Evolutionary conservation across 1,284 basidiomycete species (phyloP).

Genomic region (Takashimella tepidaria): DNA sequence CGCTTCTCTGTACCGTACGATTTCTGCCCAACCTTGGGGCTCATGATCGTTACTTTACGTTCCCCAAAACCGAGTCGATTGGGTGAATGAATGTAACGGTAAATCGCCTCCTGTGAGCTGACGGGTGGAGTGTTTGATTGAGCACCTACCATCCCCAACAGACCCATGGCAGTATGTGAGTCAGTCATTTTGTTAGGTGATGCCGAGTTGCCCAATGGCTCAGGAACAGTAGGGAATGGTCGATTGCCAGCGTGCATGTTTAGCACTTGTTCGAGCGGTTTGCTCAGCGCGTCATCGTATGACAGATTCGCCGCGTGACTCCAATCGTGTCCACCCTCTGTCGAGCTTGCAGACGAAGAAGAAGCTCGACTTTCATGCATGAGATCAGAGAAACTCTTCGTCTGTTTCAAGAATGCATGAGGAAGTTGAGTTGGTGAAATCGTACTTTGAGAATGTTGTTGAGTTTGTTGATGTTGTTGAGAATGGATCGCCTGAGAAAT

Average conservation of each 20-base stretch:
- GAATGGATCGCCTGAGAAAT: background rate
- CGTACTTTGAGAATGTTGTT: constrained; percentile 19
- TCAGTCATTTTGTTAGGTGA: too few relatives aligned
- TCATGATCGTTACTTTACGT: constrained; percentile 90
- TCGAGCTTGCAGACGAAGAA: constrained; percentile 33
- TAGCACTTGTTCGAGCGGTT: background rate
- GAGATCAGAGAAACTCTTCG: constrained; percentile 34
- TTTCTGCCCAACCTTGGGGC: constrained; percentile 93
- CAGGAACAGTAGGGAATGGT: background rate
- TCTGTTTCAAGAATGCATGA: constrained; percentile 27
- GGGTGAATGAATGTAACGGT: constrained; percentile 65
- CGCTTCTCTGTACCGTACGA: constrained; percentile 95
- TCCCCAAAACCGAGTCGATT: constrained; percentile 89
- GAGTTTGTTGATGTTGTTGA: constrained; percentile 2
- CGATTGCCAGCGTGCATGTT: background rate
- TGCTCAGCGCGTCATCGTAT: background rate
- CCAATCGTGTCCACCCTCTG: constrained; percentile 28
- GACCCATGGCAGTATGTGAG: background rate
- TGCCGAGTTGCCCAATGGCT: too few relatives aligned
- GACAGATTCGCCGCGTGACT: constrained; percentile 8
- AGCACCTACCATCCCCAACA: background rate
- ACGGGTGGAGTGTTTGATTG: background rate
- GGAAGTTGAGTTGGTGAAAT: constrained; percentile 36
- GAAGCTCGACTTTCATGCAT: constrained; percentile 33
- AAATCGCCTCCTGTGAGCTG: constrained; percentile 15